Evolutionary conservation across 208 protist species (phyloP).

Genomic region (Histomonas meleagridis): DNA sequence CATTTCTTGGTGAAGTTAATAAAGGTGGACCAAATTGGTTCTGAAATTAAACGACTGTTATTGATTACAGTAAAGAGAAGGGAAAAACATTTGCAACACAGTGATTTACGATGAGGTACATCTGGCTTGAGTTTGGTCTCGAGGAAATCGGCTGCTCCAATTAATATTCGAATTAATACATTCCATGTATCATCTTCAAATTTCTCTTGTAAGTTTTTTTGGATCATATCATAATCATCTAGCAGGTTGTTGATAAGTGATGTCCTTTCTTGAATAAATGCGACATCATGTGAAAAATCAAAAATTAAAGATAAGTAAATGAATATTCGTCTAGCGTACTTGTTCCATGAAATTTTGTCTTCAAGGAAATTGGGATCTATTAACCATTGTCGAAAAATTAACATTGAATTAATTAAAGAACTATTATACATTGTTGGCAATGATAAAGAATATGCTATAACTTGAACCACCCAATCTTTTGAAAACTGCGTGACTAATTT

Average conservation of each 20-base stretch:
- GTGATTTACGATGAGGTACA: not conserved
- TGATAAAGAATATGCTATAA: slow-evolving; percentile 9
- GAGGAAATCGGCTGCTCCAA: not conserved
- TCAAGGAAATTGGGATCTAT: not conserved
- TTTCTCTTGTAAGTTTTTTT: not conserved
- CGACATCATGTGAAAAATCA: not conserved
- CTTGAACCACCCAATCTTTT: not conserved
- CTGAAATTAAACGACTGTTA: not conserved
- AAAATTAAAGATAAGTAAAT: not conserved
- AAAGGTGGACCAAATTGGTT: not conserved
- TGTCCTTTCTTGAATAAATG: not conserved
- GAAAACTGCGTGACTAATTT: not conserved
- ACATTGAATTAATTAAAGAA: not conserved
- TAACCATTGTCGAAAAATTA: not conserved
- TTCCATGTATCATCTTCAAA: not conserved
- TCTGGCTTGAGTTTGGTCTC: too few relatives aligned
- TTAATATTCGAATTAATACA: not conserved
- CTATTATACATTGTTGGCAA: not conserved
- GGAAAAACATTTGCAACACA: not conserved
- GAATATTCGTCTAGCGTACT: not conserved
- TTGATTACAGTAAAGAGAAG: not conserved
- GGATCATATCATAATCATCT: not conserved
- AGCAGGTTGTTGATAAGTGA: not conserved
- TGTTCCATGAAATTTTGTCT: not conserved
- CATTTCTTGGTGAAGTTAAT: not conserved